Conservation (phyloP, 177 flowering plant species). For the Vitis hybrid region DNA sequence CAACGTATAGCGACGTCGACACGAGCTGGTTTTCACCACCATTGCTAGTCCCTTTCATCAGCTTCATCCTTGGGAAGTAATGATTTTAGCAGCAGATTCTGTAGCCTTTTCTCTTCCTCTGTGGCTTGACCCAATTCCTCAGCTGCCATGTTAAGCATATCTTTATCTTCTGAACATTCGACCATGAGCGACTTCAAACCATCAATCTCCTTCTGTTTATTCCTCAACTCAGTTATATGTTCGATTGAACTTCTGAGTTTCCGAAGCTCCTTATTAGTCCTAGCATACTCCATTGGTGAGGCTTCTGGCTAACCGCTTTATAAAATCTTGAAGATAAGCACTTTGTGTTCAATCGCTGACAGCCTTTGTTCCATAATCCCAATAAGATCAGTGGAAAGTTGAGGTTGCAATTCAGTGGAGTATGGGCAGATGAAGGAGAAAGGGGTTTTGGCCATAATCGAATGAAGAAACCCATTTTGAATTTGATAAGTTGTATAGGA, state of each 20-base stretch:
- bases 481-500: background rate
- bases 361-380: slow-evolving; percentile 78
- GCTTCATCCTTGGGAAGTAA: slow-evolving; percentile 97
- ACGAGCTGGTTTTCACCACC: no score
- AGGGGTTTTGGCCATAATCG: background rate
- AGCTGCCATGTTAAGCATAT: no score
- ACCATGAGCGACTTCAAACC: no score
- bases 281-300: slow-evolving; percentile 67
- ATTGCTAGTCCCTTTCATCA: slow-evolving; percentile 73
- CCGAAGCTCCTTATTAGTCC: slow-evolving; percentile 84
- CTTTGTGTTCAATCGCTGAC: slow-evolving; percentile 61
- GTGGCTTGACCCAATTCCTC: slow-evolving; percentile 40
- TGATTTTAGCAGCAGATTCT: slow-evolving; percentile 57
- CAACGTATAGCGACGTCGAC: no score
- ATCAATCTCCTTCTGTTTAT: no score
- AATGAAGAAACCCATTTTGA: slow-evolving; percentile 1
- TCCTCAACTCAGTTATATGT: no score
- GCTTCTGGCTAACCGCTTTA: slow-evolving; percentile 81
- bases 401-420: slow-evolving; percentile 39
- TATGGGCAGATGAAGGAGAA: slow-evolving; percentile 3
- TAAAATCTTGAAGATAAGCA: slow-evolving; percentile 49
- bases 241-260: slow-evolving; percentile 51
- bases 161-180: no score
- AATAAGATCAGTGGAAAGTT: slow-evolving; percentile 52
- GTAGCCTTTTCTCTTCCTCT: slow-evolving; percentile 70